Conservation (phyloP, 1,284 basidiomycete species). For the Phylloboletellus chloephorus region DNA sequence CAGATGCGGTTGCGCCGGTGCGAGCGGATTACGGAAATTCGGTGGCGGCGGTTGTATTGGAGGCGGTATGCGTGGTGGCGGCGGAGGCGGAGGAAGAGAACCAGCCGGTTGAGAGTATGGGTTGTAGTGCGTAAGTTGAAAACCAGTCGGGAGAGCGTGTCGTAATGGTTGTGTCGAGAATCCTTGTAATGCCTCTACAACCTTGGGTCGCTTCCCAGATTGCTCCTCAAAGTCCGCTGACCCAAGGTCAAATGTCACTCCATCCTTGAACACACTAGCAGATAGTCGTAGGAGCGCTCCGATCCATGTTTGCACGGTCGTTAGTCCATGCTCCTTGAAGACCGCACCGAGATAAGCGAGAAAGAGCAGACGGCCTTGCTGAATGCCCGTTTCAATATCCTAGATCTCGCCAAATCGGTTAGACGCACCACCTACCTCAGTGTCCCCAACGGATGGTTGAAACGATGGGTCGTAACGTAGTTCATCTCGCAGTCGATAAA, state of each 20-base stretch:
- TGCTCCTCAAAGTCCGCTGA: conserved; percentile 29
- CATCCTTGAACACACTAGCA: conserved; percentile 18
- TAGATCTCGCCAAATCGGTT: conserved; percentile 14
- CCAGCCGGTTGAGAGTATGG: conserved; percentile 25
- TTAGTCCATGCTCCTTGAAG: conserved; percentile 49
- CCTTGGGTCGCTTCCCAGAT: conserved; percentile 27
- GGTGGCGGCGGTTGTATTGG: conserved; percentile 27
- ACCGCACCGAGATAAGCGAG: conserved; percentile 64
- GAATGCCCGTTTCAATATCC: conserved; percentile 13
- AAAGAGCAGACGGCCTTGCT: conserved; percentile 60
- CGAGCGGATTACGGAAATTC: conserved; percentile 44
- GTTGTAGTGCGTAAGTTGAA: conserved; percentile 29
- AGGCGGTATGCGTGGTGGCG: conserved; percentile 25
- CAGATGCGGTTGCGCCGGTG: conserved; percentile 51
- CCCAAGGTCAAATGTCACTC: conserved; percentile 20
- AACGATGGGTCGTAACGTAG: conserved; percentile 50
- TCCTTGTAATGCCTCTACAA: conserved; percentile 28
- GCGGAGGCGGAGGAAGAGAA: conserved; percentile 16
- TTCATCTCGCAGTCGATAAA: conserved; percentile 54
- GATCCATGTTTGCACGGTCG: conserved; percentile 55
- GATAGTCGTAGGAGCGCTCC: conserved; percentile 42
- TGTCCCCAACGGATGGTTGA: conserved; percentile 35
- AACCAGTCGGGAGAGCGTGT: conserved; percentile 26
- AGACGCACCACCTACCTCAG: conserved; percentile 41
- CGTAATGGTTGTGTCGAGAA: conserved; percentile 31